Evolutionary conservation across 2,329 filamentous ascomycete genomes (phyloP), one percentile per base, ranked within the genome.

Genomic region (Paecilomyces niveus): DNA sequence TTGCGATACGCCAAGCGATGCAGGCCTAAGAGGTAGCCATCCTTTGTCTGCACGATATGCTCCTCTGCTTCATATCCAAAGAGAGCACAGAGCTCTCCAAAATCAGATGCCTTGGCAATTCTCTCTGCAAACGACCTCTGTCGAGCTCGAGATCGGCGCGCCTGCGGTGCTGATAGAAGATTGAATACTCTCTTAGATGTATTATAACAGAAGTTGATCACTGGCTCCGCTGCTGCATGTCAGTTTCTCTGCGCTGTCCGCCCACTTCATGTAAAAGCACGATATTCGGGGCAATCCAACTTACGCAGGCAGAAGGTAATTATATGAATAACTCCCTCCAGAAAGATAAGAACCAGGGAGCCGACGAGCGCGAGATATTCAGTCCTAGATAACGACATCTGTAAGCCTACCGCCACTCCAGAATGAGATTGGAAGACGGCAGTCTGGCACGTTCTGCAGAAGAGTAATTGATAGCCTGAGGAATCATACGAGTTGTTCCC

Each of bases 51-150:
- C 10, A 96, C 89, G 54, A 99, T 88, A 72, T 99, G 94, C 76
- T 99, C 94, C 73, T 99, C 94, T 5, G 93, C 90, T 66, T 90
- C 89, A 75, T 97, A 97, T 53, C 92, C 93, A 74, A 88, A 96
- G 11, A 96, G 78, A 45, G 87, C 88, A 74, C 93, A 97, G n/a
- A 99, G 83, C 70, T 97, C 93, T 53, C 91, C 86, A 72, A 99
- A 97, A 70, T 97, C 94, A 61, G 89, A 85, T 3, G 93, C 91
- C 70, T 94, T 88, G 58, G 91, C 88, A 59, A 99, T 87, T 8
- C 87, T 85, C n/a, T 78, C 83, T 45, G 90, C 90, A 58, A 91
- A 81, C 45, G 83, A 80, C 70, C 88, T 89, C 68, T 86, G 88
- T 68, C 83, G 85, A 60, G 85, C 83, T 59, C 88, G 85, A 9